These are phyloP conservation scores for Boehmeria nivea DNA, from an alignment of 306 rosid genomes.

Conservation along the genomic window DNA sequence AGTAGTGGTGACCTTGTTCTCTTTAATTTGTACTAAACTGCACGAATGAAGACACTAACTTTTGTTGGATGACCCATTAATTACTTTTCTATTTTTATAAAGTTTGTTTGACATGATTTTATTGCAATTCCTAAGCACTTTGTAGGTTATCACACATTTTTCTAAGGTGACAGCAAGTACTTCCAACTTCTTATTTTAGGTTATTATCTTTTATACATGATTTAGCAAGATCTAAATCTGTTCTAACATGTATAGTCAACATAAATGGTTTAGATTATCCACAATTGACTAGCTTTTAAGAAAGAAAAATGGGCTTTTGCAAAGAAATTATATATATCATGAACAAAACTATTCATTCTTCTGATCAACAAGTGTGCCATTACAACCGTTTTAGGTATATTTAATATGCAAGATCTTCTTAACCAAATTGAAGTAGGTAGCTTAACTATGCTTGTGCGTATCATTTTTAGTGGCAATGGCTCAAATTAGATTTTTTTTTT, in stretches of 20 bases:
- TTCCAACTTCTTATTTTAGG: neutral
- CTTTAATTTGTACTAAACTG: conserved; percentile 6
- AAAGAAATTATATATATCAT: neutral
- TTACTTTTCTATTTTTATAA: neutral
- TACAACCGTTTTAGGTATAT: too few species aligned
- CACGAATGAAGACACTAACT: conserved; percentile 21
- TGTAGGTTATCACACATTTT: neutral
- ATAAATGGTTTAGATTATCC: conserved; percentile 13
- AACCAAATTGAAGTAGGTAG: neutral
- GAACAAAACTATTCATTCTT: too few species aligned
- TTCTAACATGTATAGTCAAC: too few species aligned
- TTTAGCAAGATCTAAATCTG: neutral
- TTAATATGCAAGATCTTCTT: neutral
- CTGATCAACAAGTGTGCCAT: too few species aligned
- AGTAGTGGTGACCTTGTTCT: conserved; percentile 23
- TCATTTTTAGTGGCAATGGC: neutral
- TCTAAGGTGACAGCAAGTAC: conserved; percentile 1
- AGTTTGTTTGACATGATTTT: neutral
- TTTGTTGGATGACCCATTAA: conserved; percentile 24
- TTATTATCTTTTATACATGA: conserved; percentile 1
- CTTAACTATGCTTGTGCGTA: neutral
- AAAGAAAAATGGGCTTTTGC: neutral
- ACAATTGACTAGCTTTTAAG: neutral
- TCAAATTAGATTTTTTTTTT: neutral
- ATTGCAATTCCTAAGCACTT: conserved; percentile 1